Evolutionary conservation across 2,329 filamentous ascomycete genomes (phyloP).

Genomic region (Aspergillus flavus): DNA sequence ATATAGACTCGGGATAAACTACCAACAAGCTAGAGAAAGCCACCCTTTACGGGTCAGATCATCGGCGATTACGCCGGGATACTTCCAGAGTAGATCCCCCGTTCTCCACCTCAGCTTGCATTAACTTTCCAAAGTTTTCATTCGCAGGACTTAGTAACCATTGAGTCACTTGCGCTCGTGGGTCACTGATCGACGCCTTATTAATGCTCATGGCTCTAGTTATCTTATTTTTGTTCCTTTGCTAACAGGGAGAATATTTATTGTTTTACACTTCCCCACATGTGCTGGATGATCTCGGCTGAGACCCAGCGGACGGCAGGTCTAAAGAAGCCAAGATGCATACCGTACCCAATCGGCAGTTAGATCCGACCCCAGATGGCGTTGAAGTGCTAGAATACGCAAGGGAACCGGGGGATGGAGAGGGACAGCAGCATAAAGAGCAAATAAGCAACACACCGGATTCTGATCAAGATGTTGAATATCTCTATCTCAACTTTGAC

Average conservation of each 20-base stretch:
- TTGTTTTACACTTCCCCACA: not conserved
- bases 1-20: not conserved
- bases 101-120: not conserved
- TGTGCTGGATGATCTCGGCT: not conserved
- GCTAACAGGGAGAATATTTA: not conserved
- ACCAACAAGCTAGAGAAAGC: not conserved
- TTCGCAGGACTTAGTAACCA: not conserved
- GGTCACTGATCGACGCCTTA: not conserved
- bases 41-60: not conserved
- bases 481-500: constrained; percentile 63
- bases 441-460: not conserved
- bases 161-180: not conserved
- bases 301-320: not conserved
- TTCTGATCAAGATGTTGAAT: constrained; percentile 43
- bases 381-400: not conserved
- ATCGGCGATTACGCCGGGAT: not conserved
- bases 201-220: not conserved
- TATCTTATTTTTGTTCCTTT: not conserved
- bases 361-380: not conserved
- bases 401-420: not conserved
- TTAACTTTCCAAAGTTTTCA: not conserved
- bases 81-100: not conserved
- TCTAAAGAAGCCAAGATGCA: not conserved
- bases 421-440: not conserved
- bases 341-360: not conserved